Evolutionary conservation across 225 moss, liverwort and hornwort genomes (phyloP).

Genomic region (Marchantia paleacea): DNA sequence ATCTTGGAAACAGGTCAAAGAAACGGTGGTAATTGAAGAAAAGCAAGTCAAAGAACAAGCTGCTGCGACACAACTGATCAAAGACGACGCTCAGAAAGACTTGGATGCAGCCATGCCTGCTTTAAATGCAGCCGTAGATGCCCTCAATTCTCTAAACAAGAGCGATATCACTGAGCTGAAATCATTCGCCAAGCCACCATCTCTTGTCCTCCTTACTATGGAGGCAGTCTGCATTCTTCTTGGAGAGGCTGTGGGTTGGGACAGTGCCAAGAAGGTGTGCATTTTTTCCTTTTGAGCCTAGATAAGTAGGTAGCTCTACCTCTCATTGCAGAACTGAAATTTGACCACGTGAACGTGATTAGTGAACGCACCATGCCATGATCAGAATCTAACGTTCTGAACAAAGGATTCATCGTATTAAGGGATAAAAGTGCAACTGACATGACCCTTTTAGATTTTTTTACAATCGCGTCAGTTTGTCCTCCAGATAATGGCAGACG

Average conservation of each 20-base stretch:
- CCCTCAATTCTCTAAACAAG: conserved; percentile 79
- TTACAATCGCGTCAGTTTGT: too few relatives aligned
- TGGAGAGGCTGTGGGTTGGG: conserved; percentile 84
- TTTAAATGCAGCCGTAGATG: conserved; percentile 65
- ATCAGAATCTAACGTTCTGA: too few relatives aligned
- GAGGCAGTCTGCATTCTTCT: conserved; percentile 79
- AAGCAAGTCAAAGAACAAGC: conserved; percentile 72
- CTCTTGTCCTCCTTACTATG: conserved; percentile 86
- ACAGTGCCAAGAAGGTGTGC: conserved; percentile 73
- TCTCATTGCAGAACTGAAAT: background rate
- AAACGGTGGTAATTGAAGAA: conserved; percentile 64
- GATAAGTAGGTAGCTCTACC: background rate
- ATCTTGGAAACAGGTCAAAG: conserved; percentile 55
- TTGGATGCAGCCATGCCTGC: conserved; percentile 82
- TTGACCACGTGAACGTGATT: too few relatives aligned
- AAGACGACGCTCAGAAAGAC: conserved; percentile 89
- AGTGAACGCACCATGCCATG: too few relatives aligned
- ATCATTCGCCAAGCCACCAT: conserved; percentile 82
- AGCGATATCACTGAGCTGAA: conserved; percentile 92
- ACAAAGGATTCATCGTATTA: too few relatives aligned
- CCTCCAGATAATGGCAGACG: conserved; percentile 78
- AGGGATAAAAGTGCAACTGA: too few relatives aligned
- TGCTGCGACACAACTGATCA: conserved; percentile 70
- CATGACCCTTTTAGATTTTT: too few relatives aligned
- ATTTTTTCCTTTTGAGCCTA: background rate